Evolutionary conservation across 1,284 basidiomycete species (phyloP).

Genomic region (Exobasidium cylindrosporum): DNA sequence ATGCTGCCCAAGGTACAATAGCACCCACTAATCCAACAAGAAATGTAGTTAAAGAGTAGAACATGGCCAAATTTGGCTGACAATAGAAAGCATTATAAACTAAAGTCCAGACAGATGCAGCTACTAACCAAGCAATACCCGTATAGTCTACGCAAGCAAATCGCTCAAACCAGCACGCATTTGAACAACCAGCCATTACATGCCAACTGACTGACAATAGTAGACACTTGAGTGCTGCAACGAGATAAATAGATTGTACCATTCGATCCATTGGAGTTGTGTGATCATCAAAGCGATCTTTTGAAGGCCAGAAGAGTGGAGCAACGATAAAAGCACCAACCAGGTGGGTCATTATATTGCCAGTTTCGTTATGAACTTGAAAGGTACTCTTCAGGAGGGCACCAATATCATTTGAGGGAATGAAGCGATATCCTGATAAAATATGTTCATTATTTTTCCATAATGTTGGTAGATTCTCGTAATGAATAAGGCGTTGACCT

Average conservation of each 20-base stretch:
- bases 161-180: slow-evolving; percentile 47
- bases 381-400: slow-evolving; percentile 46
- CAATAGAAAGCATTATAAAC: slow-evolving; percentile 55
- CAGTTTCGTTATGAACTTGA: slow-evolving; percentile 54
- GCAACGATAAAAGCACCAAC: slow-evolving; percentile 43
- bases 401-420: slow-evolving; percentile 42
- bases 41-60: slow-evolving; percentile 46
- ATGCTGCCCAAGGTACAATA: slow-evolving; percentile 50
- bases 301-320: slow-evolving; percentile 48
- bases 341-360: slow-evolving; percentile 53
- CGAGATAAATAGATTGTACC: slow-evolving; percentile 50
- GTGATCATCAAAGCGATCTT: slow-evolving; percentile 35
- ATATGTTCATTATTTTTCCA: slow-evolving; percentile 55
- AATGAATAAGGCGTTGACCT: slow-evolving; percentile 43
- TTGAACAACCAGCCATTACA: slow-evolving; percentile 52
- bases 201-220: slow-evolving; percentile 51
- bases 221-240: slow-evolving; percentile 52
- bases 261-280: slow-evolving; percentile 51
- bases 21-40: slow-evolving; percentile 44
- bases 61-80: slow-evolving; percentile 48
- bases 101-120: slow-evolving; percentile 48
- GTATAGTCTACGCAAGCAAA: slow-evolving; percentile 55
- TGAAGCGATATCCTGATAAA: slow-evolving; percentile 52
- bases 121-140: slow-evolving; percentile 53
- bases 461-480: slow-evolving; percentile 43